Percentiles rank a stretch among this genome's conserved stretches.
These are phyloP conservation scores for Candida lessepsii DNA, from an alignment of 805 yeast genomes.

Conservation along the genomic window DNA sequence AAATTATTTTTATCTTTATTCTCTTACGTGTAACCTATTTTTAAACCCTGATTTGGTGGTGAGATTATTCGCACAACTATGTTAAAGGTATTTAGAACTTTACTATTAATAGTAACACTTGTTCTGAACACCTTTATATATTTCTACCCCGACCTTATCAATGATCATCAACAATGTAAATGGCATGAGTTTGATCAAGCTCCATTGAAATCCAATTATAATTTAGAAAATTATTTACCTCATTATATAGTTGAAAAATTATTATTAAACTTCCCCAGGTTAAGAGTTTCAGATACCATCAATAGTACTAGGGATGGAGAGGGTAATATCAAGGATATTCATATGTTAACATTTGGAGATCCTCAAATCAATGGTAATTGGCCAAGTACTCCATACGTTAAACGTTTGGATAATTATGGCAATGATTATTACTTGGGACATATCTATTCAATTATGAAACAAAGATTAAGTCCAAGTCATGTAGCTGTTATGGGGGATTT, in stretches of 20 bases:
- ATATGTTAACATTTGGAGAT: conserved; percentile 85
- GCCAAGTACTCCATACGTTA: conserved; percentile 66
- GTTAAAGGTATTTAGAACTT: conserved; percentile 4
- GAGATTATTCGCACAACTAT: background rate
- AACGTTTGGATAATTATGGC: conserved; percentile 80
- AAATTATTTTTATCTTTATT: background rate
- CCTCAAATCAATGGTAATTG: conserved; percentile 95
- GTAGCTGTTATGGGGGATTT: conserved; percentile 92
- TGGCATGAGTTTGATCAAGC: conserved; percentile 45
- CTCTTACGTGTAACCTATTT: background rate
- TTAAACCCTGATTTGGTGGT: background rate
- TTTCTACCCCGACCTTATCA: conserved; percentile 66
- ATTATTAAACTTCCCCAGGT: conserved; percentile 22
- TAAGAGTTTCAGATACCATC: background rate
- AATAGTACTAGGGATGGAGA: conserved; percentile 5
- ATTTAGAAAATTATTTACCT: conserved; percentile 11
- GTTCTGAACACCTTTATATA: conserved; percentile 62
- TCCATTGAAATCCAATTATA: conserved; percentile 1
- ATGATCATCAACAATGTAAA: conserved; percentile 50
- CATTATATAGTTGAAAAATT: conserved; percentile 15
- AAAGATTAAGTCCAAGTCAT: conserved; percentile 67
- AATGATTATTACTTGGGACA: conserved; percentile 90
- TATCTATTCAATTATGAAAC: conserved; percentile 64
- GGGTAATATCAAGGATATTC: conserved; percentile 46
- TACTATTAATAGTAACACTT: conserved; percentile 30